Conservation (phyloP, 1,139 yeast genomes). For the Magnusiomyces suaveolens region DNA sequence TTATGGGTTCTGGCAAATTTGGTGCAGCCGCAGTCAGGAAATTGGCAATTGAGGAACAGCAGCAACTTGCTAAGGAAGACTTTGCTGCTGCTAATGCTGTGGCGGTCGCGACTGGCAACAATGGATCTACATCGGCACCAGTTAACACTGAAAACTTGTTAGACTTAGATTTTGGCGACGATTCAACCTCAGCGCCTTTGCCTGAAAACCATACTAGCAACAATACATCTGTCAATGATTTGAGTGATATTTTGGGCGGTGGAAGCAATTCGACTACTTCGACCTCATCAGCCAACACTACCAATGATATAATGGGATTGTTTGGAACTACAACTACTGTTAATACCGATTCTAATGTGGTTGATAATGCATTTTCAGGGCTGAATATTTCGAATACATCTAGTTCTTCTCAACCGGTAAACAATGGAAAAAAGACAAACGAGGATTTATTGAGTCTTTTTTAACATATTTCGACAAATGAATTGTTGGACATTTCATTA, state of each 20-base stretch:
- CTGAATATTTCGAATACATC: no score
- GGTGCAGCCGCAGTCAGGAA: conserved; percentile 39
- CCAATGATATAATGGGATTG: no score
- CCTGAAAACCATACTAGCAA: conserved; percentile 18
- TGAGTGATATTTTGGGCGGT: conserved; percentile 28
- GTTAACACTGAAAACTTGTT: conserved; percentile 70
- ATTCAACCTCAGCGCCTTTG: conserved; percentile 16
- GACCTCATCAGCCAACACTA: no score
- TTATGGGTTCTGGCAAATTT: conserved; percentile 43
- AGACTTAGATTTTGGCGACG: conserved; percentile 62
- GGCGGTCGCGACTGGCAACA: conserved; percentile 10
- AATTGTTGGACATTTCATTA: no score
- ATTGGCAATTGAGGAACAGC: conserved; percentile 65
- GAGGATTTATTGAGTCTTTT: no score
- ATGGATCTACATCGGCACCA: conserved; percentile 2
- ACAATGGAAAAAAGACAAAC: no score
- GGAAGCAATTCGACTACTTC: no score
- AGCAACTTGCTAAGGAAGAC: conserved; percentile 68
- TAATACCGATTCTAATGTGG: no score
- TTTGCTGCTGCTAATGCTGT: conserved; percentile 46
- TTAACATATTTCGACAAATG: no score
- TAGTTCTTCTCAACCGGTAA: no score
- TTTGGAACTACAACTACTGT: no score
- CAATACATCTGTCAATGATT: conserved; percentile 22
- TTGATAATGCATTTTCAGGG: no score